Percentiles rank a stretch among this genome's conserved stretches.
phyloP scores from a whole-genome alignment of 176 grass and related monocot species.

The Urochloa ruziziensis region DNA sequence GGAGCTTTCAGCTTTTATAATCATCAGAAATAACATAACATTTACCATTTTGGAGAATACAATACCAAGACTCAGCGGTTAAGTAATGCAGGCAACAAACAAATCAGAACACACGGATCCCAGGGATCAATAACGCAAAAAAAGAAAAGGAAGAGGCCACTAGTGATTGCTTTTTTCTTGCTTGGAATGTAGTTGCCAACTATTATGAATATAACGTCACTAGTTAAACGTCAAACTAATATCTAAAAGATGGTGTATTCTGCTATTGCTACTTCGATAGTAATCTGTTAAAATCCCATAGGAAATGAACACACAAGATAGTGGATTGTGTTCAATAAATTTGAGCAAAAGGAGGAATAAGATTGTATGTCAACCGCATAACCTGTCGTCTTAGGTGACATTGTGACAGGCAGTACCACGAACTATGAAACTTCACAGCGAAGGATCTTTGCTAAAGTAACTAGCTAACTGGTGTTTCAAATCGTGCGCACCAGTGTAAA shows the following conservation, averaged over 20 bases:
- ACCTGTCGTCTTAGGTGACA: background rate
- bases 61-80: background rate
- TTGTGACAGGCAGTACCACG: background rate
- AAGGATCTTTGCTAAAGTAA: background rate
- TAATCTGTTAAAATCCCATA: background rate
- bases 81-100: conserved; percentile 1
- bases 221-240: conserved; percentile 10
- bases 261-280: background rate
- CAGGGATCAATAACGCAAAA: conserved; percentile 6
- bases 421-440: background rate
- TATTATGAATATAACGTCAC: conserved; percentile 23
- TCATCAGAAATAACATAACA: background rate
- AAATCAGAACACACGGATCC: background rate
- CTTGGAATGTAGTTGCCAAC: background rate
- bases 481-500: background rate
- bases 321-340: background rate
- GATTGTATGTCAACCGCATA: conserved; percentile 4
- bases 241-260: conserved; percentile 10
- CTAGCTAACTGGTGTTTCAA: background rate
- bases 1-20: conserved; percentile 5
- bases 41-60: background rate
- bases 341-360: background rate
- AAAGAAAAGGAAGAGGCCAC: background rate
- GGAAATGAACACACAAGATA: conserved; percentile 2
- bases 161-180: conserved; percentile 3